Conservation (phyloP, 805 yeast genomes). For the Kurtzmaniella cleridarum region DNA sequence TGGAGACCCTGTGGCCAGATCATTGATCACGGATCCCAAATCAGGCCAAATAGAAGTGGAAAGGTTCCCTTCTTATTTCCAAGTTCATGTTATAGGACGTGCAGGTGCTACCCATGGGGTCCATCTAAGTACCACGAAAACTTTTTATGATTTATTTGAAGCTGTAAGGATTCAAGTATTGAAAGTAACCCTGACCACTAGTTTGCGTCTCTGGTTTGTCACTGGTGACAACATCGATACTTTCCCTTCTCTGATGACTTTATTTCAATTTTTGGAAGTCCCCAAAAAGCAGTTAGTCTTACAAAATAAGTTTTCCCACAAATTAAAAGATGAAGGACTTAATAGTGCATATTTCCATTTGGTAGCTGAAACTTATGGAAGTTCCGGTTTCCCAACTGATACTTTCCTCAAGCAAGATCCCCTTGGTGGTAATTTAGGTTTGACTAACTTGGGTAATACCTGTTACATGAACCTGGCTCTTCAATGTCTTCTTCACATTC, state of each 20-base stretch:
- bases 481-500: constrained; percentile 83
- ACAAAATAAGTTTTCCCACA: constrained; percentile 14
- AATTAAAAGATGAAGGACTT: constrained; percentile 28
- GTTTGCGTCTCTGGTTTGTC: constrained; percentile 35
- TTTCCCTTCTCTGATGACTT: constrained; percentile 17
- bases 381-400: constrained; percentile 11
- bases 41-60: constrained; percentile 28
- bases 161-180: constrained; percentile 17
- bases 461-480: constrained; percentile 95
- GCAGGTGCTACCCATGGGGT: constrained; percentile 9
- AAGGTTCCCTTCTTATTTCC: constrained; percentile 30
- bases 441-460: constrained; percentile 75
- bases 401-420: constrained; percentile 19
- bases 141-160: constrained; percentile 30
- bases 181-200: constrained; percentile 13
- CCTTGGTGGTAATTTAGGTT: constrained; percentile 50
- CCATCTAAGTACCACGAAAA: constrained; percentile 25
- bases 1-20: constrained; percentile 30
- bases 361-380: constrained; percentile 18
- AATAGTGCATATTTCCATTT: constrained; percentile 18
- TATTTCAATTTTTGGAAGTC: constrained; percentile 24
- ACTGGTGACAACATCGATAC: constrained; percentile 17
- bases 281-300: constrained; percentile 23
- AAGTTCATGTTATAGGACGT: constrained; percentile 24
- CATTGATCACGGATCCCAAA: constrained; percentile 17